Evolutionary conservation across 257 asterid genomes (phyloP).

Genomic region (Primulina huaijiensis): DNA sequence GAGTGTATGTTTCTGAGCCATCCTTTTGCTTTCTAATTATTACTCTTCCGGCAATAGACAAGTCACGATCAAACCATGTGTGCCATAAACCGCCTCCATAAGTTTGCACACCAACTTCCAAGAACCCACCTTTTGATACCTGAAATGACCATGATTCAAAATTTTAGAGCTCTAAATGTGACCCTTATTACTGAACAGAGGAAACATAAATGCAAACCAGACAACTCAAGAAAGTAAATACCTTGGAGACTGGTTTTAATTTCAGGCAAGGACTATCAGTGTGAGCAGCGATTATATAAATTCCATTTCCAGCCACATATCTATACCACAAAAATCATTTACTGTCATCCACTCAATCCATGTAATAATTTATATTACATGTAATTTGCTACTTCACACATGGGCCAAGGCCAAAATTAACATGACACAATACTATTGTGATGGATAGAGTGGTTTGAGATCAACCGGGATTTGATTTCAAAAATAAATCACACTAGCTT

Average conservation of each 20-base stretch:
- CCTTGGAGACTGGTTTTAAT: slow-evolving; percentile 84
- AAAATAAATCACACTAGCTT: not conserved
- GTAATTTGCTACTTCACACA: slow-evolving; percentile 5
- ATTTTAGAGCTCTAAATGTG: not conserved
- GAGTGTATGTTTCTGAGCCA: slow-evolving; percentile 58
- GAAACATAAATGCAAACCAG: not conserved
- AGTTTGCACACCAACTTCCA: slow-evolving; percentile 92
- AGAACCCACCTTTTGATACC: slow-evolving; percentile 84
- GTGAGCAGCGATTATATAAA: slow-evolving; percentile 88
- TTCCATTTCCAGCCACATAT: slow-evolving; percentile 81
- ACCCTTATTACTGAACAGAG: not conserved
- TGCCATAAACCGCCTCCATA: slow-evolving; percentile 99
- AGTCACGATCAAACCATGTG: slow-evolving; percentile 97
- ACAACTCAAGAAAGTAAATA: slow-evolving; percentile 19
- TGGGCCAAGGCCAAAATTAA: not conserved
- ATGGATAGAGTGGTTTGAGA: not conserved
- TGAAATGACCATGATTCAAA: slow-evolving; percentile 22
- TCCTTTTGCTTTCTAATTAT: slow-evolving; percentile 58
- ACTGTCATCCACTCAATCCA: slow-evolving; percentile 19
- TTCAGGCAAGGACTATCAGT: slow-evolving; percentile 94
- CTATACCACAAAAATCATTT: slow-evolving; percentile 36
- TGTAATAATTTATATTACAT: not conserved
- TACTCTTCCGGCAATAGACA: slow-evolving; percentile 86
- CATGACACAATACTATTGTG: not conserved
- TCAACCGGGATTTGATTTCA: not conserved